A percentile compares a stretch with the other conserved stretches of the same genome.
Evolutionary conservation across 352 stramenopile genomes (phyloP).

Genomic region (Pythium oligandrum): DNA sequence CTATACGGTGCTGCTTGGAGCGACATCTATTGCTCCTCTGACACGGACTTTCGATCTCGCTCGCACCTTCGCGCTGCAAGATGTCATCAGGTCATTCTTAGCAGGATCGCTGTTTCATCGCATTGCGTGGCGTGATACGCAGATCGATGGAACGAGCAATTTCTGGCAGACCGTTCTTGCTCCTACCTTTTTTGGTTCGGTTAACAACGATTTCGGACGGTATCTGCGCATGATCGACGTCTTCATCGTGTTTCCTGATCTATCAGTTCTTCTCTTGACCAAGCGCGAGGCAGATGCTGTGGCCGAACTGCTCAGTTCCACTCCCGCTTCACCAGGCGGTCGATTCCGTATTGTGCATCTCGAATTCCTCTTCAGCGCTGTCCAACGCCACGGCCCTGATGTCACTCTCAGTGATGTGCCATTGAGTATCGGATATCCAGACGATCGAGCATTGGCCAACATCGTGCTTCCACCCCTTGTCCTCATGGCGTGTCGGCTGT

Average conservation of each 20-base stretch:
- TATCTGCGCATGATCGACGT: slow-evolving; percentile 22
- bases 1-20: background rate
- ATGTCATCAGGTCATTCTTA: background rate
- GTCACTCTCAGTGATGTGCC: background rate
- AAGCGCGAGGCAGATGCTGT: slow-evolving; percentile 10
- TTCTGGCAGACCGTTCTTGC: slow-evolving; percentile 3
- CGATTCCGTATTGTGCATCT: background rate
- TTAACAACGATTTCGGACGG: slow-evolving; percentile 19
- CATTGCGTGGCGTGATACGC: background rate
- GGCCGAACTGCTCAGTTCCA: slow-evolving; percentile 2
- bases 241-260: slow-evolving; percentile 7
- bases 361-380: background rate
- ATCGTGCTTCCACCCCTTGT: background rate
- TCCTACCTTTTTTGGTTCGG: background rate
- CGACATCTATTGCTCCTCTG: background rate
- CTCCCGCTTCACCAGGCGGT: too few species aligned
- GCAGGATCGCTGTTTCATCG: background rate
- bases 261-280: slow-evolving; percentile 6
- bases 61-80: background rate
- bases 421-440: background rate
- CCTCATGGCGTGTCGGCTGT: background rate
- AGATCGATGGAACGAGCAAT: background rate
- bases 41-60: background rate
- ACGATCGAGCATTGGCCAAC: background rate
- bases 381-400: background rate